phyloP scores from a whole-genome alignment of 78 protist genomes.

The Chrysochromulina parva region DNA sequence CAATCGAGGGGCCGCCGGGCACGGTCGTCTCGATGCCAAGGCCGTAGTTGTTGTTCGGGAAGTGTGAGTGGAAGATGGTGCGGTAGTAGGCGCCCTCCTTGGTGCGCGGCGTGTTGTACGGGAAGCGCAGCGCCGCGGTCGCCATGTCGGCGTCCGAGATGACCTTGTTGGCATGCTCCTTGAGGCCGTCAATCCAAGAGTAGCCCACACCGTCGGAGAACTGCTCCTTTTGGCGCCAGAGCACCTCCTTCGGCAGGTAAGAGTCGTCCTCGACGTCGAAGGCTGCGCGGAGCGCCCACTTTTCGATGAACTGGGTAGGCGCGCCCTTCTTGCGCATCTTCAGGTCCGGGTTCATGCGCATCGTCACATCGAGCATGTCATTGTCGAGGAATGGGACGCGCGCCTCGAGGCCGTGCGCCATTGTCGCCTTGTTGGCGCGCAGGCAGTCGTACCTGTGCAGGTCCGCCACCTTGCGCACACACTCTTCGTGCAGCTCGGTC shows the following conservation, averaged over 20 bases:
- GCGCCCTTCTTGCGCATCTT: constrained; percentile 4
- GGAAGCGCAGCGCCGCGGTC: not conserved
- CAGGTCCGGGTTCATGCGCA: constrained; percentile 31
- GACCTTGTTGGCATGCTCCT: not conserved
- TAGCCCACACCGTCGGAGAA: constrained; percentile 66
- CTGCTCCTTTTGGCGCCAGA: constrained; percentile 68
- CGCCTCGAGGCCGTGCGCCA: constrained; percentile 43
- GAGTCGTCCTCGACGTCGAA: not conserved
- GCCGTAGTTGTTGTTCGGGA: constrained; percentile 19
- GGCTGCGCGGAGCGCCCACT: constrained; percentile 50
- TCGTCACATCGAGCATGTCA: constrained; percentile 21
- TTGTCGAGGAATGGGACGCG: constrained; percentile 40
- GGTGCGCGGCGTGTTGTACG: constrained; percentile 50
- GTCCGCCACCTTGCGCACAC: not conserved
- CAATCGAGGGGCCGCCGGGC: constrained; percentile 77
- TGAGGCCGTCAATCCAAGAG: constrained; percentile 63
- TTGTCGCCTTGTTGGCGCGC: constrained; percentile 51
- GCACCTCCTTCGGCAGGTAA: constrained; percentile 14
- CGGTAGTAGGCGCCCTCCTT: constrained; percentile 54
- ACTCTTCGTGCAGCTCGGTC: not conserved
- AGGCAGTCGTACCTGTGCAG: constrained; percentile 54
- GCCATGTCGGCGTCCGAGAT: not conserved
- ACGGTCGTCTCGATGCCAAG: constrained; percentile 49
- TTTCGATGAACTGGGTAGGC: constrained; percentile 31
- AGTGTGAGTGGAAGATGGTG: constrained; percentile 36